Percentiles rank a stretch among this genome's conserved stretches.
Evolutionary conservation across 306 rosid species (phyloP).

Genomic region (Mimosa bimucronata): DNA sequence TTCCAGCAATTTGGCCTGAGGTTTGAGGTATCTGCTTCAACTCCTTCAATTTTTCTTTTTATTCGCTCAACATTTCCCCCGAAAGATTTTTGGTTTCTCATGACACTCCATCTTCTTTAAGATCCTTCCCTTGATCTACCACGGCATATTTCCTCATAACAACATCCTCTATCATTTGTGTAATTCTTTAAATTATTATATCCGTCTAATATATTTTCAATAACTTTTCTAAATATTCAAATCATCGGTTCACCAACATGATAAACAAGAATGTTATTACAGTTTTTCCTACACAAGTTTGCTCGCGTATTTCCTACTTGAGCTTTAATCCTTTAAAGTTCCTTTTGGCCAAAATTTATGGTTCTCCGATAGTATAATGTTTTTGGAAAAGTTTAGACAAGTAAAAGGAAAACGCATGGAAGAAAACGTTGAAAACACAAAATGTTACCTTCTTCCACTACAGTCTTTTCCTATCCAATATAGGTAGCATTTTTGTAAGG

Average conservation of each 20-base stretch:
- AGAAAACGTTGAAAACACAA: neutral
- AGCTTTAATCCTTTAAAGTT: neutral
- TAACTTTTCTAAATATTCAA: neutral
- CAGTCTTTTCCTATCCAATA: neutral
- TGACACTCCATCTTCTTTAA: neutral
- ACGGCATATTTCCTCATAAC: neutral
- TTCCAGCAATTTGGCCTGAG: neutral
- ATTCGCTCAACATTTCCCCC: neutral
- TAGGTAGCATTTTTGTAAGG: neutral
- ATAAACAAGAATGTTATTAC: neutral
- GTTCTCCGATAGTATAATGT: too few relatives aligned
- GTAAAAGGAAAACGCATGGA: neutral
- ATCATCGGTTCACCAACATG: neutral
- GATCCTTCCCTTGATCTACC: neutral
- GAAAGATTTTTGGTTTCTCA: neutral
- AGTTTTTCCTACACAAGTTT: neutral
- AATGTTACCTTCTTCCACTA: neutral
- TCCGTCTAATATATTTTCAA: neutral
- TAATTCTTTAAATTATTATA: neutral
- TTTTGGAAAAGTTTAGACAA: neutral
- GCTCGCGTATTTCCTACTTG: neutral
- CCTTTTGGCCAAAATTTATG: neutral
- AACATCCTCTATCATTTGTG: neutral
- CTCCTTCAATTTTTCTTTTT: neutral
- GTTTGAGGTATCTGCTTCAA: constrained; percentile 19